Conservation (phyloP, 352 stramenopile genomes). For the Peronospora farinosa region DNA sequence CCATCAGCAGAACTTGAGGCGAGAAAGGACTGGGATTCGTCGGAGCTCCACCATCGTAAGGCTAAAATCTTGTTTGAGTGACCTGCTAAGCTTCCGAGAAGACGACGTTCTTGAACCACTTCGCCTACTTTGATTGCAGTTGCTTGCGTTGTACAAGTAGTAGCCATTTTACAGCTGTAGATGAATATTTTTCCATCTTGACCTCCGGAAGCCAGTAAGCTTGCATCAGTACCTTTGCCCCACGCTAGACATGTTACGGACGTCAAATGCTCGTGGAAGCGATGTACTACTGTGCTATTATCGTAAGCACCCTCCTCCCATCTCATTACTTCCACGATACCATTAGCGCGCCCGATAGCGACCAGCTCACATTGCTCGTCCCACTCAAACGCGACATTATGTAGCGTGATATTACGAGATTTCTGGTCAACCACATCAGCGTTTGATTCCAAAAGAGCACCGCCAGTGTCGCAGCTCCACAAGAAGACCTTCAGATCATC, state of each 20-base stretch:
- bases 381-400: conserved; percentile 29
- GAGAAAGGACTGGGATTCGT: conserved; percentile 17
- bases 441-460: conserved; percentile 36
- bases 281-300: conserved; percentile 4
- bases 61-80: conserved; percentile 42
- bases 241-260: conserved; percentile 38
- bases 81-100: conserved; percentile 25
- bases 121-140: neutral
- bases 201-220: conserved; percentile 40
- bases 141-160: neutral
- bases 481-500: conserved; percentile 33
- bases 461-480: conserved; percentile 43
- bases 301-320: neutral
- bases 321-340: conserved; percentile 38
- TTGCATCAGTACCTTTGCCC: conserved; percentile 10
- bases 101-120: conserved; percentile 2
- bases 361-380: conserved; percentile 22
- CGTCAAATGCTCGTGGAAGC: conserved; percentile 55
- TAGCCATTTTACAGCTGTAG: conserved; percentile 23
- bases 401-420: conserved; percentile 19
- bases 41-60: conserved; percentile 34
- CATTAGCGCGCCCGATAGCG: conserved; percentile 37
- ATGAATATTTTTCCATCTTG: conserved; percentile 53
- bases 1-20: conserved; percentile 54
- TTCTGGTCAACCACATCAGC: conserved; percentile 23